Evolutionary conservation across 2,329 filamentous ascomycete species (phyloP).

Genomic region (Ophiostoma triangulosporum): DNA sequence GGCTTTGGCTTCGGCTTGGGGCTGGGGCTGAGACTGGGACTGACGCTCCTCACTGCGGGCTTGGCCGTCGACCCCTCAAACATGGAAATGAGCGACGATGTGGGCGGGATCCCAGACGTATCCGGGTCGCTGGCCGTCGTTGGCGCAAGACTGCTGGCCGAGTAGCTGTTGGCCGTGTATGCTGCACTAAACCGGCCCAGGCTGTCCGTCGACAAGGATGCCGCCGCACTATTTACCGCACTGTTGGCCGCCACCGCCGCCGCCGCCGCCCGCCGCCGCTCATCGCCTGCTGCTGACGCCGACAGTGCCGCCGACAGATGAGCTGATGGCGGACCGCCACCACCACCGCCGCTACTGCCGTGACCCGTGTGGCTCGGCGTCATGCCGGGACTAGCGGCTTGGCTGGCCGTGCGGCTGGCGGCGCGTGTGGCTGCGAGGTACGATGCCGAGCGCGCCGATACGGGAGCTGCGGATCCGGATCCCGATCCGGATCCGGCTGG

Average conservation of each 20-base stretch:
- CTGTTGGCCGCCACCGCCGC: neutral
- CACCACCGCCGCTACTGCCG: neutral
- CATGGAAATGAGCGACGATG: constrained; percentile 51
- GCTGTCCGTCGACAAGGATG: neutral
- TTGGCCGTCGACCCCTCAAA: constrained; percentile 42
- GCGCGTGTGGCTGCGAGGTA: constrained; percentile 49
- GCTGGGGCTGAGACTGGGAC: neutral
- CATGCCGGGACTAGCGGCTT: constrained; percentile 32
- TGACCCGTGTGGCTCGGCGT: constrained; percentile 26
- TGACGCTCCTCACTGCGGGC: constrained; percentile 14
- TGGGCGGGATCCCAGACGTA: constrained; percentile 45
- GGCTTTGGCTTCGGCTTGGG: constrained; percentile 11
- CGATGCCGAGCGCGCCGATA: constrained; percentile 31
- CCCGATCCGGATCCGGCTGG: neutral
- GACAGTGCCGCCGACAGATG: constrained; percentile 7
- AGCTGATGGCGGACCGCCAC: neutral
- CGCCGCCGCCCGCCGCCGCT: neutral
- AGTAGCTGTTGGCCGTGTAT: neutral
- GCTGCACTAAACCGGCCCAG: neutral
- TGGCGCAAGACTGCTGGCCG: neutral
- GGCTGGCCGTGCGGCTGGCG: constrained; percentile 33
- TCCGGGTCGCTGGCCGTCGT: constrained; percentile 22
- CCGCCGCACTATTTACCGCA: neutral
- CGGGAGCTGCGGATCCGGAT: neutral
- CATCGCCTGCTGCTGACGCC: constrained; percentile 3